Conservation (phyloP, 2,329 filamentous ascomycete genomes). For the Drechslerella stenobrocha region DNA sequence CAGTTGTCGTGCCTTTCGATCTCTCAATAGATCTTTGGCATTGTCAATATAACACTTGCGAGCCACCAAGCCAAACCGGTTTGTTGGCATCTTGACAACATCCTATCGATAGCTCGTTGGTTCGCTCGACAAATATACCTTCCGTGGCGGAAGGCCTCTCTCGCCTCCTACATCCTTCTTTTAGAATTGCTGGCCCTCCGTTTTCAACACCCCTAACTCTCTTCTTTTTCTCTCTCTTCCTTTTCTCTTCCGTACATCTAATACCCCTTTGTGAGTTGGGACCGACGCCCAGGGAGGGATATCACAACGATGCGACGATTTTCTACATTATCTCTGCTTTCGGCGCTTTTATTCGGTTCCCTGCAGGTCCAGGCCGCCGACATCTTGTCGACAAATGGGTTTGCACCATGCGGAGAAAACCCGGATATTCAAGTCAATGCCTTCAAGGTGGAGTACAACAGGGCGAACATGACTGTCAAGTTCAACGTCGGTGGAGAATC, state of each 20-base stretch:
- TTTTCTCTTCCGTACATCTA: conserved; percentile 16
- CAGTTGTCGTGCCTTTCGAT: conserved; percentile 30
- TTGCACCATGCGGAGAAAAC: conserved; percentile 69
- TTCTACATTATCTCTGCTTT: conserved; percentile 45
- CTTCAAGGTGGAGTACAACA: conserved; percentile 78
- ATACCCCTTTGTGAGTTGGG: background rate
- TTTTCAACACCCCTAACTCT: background rate
- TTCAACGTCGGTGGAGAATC: conserved; percentile 85
- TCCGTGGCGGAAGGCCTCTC: conserved; percentile 25
- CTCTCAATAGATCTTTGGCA: conserved; percentile 29
- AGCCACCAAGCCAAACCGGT: too few relatives aligned
- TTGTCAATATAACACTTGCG: background rate
- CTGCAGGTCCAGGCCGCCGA: conserved; percentile 65
- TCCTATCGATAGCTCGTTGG: conserved; percentile 8
- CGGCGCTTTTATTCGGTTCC: conserved; percentile 40
- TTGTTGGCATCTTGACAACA: conserved; percentile 7
- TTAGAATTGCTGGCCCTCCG: conserved; percentile 6
- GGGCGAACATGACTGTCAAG: conserved; percentile 69
- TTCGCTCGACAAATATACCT: conserved; percentile 25
- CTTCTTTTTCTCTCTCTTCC: conserved; percentile 17
- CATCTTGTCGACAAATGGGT: conserved; percentile 78
- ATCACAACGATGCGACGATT: conserved; percentile 48
- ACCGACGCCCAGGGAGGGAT: conserved; percentile 22
- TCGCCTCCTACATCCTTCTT: conserved; percentile 4
- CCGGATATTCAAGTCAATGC: conserved; percentile 70